Conservation (phyloP, 2,329 filamentous ascomycete genomes). For the Penicillium sp. region DNA sequence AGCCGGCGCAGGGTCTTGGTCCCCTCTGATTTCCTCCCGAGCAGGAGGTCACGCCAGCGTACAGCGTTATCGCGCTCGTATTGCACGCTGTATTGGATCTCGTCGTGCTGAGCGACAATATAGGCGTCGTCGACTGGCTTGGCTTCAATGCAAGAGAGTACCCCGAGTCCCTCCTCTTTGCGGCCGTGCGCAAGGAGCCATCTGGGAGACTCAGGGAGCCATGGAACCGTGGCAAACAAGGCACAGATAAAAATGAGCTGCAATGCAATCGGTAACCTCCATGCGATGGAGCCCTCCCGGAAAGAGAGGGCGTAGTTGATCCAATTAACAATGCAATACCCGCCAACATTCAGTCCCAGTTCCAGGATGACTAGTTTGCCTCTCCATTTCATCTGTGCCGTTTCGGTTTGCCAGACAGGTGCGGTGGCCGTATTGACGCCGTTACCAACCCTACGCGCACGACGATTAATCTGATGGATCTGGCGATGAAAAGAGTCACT, state of each 20-base stretch:
- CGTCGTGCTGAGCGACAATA: slow-evolving; percentile 48
- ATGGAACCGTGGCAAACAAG: slow-evolving; percentile 35
- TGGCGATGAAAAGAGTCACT: too few relatives aligned
- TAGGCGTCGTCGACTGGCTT: slow-evolving; percentile 51
- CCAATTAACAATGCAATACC: slow-evolving; percentile 51
- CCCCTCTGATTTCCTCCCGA: slow-evolving; percentile 47
- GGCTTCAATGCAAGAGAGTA: slow-evolving; percentile 55
- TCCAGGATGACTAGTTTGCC: slow-evolving; percentile 36
- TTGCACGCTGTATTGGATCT: slow-evolving; percentile 54
- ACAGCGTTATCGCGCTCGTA: slow-evolving; percentile 57
- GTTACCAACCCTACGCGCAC: slow-evolving; percentile 6
- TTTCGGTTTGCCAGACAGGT: slow-evolving; percentile 57
- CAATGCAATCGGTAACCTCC: slow-evolving; percentile 31
- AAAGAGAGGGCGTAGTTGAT: slow-evolving; percentile 51
- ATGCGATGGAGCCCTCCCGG: slow-evolving; percentile 37
- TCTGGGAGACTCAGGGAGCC: slow-evolving; percentile 45
- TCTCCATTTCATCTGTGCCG: slow-evolving; percentile 44
- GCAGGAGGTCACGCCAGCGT: slow-evolving; percentile 55
- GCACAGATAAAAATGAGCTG: too few relatives aligned
- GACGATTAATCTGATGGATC: too few relatives aligned
- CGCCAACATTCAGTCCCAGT: slow-evolving; percentile 34
- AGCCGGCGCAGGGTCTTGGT: slow-evolving; percentile 57
- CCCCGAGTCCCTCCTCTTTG: slow-evolving; percentile 51
- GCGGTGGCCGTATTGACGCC: slow-evolving; percentile 57
- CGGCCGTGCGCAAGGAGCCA: slow-evolving; percentile 51